phyloP scores from a whole-genome alignment of 805 yeast species.

The Priceomyces carsonii region DNA sequence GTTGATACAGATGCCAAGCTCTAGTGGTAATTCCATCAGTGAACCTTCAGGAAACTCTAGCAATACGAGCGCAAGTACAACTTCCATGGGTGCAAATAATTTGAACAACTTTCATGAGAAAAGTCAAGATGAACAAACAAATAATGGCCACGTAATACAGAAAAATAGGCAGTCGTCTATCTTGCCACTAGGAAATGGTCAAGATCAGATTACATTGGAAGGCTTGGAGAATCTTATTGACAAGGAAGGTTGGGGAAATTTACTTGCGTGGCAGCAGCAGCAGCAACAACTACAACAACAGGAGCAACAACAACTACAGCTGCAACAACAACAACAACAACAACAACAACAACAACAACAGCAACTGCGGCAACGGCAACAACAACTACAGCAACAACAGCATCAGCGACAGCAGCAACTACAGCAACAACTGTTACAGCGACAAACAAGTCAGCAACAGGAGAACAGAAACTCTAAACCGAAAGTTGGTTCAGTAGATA shows the following conservation, averaged over 20 bases:
- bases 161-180: constrained; percentile 21
- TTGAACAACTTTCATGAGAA: constrained; percentile 5
- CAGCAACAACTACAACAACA: constrained; percentile 13
- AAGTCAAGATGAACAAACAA: constrained; percentile 5
- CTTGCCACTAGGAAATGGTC: constrained; percentile 14
- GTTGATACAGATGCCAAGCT: constrained; percentile 39
- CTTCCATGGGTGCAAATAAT: constrained; percentile 1
- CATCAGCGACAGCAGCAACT: constrained; percentile 10
- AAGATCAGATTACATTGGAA: constrained; percentile 24
- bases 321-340: no score
- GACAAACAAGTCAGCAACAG: constrained; percentile 15
- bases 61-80: constrained; percentile 2
- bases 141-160: constrained; percentile 2
- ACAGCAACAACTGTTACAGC: constrained; percentile 12
- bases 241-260: constrained; percentile 33
- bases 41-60: constrained; percentile 16
- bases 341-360: no score
- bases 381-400: no score
- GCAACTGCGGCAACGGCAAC: no score
- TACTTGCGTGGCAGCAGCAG: constrained; percentile 29
- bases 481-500: constrained; percentile 29
- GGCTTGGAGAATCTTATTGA: constrained; percentile 33
- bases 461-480: constrained; percentile 14
- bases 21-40: constrained; percentile 33
- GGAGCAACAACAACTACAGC: no score